Base-by-base conservation (phyloP, 768 basidiomycete species). In the Pleurotus eryngii region DNA sequence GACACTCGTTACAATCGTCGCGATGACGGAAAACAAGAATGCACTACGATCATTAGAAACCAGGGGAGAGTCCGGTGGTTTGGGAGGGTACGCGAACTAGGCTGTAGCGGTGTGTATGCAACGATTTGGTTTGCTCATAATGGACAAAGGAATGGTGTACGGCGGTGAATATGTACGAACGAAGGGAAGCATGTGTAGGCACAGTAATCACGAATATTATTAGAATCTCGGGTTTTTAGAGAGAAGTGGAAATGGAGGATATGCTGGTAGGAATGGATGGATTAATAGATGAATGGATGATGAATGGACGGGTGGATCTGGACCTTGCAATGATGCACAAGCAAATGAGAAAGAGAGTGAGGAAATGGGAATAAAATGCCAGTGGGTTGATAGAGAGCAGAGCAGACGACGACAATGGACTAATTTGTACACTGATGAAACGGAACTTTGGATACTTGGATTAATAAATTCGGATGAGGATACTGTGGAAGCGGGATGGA, bases 351-450 rank as follows among this genome's bases (percentile, higher is more conserved):
- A 45, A 8, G 24, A 35, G 49, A 35, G 38, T 27, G 49, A 27
- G 30, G 30, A 35, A 35, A 11, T 11, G 30, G 11, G 30, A 27
- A n/a, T n/a, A 50, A 26, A 30, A 50, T 50, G 49, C 20, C 3
- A 50, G 15, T 35, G 49, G 15, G 22, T n/a, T 30, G 24, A 50
- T n/a, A 30, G 20, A 50, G 12, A 30, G 49, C 49, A 50, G 20
- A 35, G 20, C 26, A 50, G 27, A 35, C n/a, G 22, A 50, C 5
- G 46, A 15, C 27, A 48, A 48, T 26, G 30, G 46, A 48, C 49
- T 50, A 50, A 50, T 50, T 50, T 50, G 49, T 50, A 50, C 49
- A 50, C 42, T 45, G 42, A 17, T 45, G 42, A 45, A 43, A 35
- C 30, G 42, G 42, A 43, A 45, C 42, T 50, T 50, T 27, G 26